Evolutionary conservation across 768 basidiomycete genomes (phyloP), one percentile per base, ranked within the genome.

Genomic region (Cystofilobasidium ferigula): DNA sequence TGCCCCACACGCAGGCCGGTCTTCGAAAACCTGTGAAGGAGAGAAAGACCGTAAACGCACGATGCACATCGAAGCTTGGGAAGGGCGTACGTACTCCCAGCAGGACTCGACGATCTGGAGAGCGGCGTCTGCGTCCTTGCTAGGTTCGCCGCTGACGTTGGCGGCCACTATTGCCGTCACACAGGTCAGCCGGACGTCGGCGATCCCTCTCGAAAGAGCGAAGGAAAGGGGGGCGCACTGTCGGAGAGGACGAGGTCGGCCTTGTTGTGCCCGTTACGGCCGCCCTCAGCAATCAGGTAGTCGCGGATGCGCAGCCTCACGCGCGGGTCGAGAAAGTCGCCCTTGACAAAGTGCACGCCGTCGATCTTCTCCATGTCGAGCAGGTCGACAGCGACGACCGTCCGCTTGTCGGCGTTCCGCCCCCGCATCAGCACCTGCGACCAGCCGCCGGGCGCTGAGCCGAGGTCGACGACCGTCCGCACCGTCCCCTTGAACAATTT

Each of bases 361-460:
- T 79, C 78, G n/a, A 94, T 84, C 8, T 84, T 83, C 0, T 75
- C 72, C 71, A 95, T 87, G 2, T 80, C 80, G 5, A 93, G 79
- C 16, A 92, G 77, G 77, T 97, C 94, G 60, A 94, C 82, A 0
- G 87, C 88, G 61, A 93, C 78, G 70, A 95, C 81, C 0, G 75
- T 79, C 0, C 72, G 72, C 10, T 53, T 38, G 14, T 36, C 43
- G 53, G 68, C 65, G 40, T 70, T 45, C 24, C 71, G 73, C 63
- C 82, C 81, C 36, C 78, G 79, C 0, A 83, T 81, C 18, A 83
- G 84, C 14, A 91, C 91, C 73, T 95, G 92, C 58, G 86, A 87
- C 93, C 94, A 98, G 12, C 59, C 42, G 20, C 68, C 47, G 0
- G 93, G 94, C 0, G 91, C 89, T 0, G 88, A 88, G 20, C 94